phyloP scores from a whole-genome alignment of 2,329 filamentous ascomycete genomes.

The Alternaria consortialis region DNA sequence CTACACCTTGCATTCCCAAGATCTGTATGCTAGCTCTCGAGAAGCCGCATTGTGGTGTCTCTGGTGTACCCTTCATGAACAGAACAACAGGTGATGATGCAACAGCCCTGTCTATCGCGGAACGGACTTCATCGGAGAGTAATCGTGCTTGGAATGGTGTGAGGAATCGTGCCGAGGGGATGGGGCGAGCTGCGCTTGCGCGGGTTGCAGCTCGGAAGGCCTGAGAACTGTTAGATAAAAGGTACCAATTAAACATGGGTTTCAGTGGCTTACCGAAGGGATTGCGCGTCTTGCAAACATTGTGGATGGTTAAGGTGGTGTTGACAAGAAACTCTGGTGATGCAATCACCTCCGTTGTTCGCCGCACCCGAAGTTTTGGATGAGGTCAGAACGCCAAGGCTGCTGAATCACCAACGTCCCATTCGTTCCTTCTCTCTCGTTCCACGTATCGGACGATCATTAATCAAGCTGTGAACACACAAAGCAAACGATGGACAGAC shows the following conservation, averaged over 20 bases:
- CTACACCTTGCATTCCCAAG: slow-evolving; percentile 90
- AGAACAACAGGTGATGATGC: slow-evolving; percentile 88
- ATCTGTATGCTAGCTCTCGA: slow-evolving; percentile 95
- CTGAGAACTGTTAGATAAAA: slow-evolving; percentile 30
- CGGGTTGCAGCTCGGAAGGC: slow-evolving; percentile 50
- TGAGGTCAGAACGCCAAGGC: slow-evolving; percentile 44
- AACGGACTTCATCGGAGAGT: slow-evolving; percentile 79
- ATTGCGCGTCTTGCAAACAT: slow-evolving; percentile 53
- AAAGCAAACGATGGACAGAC: neutral
- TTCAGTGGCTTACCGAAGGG: slow-evolving; percentile 38
- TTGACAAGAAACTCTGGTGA: slow-evolving; percentile 24
- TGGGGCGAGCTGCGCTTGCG: slow-evolving; percentile 35
- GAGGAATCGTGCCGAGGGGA: slow-evolving; percentile 55
- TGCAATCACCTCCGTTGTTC: slow-evolving; percentile 32
- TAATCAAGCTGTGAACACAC: neutral
- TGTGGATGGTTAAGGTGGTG: slow-evolving; percentile 22
- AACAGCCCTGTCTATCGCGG: slow-evolving; percentile 91
- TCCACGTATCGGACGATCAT: neutral
- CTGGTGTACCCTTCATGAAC: slow-evolving; percentile 99
- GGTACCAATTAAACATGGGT: neutral
- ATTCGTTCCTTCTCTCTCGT: slow-evolving; percentile 3
- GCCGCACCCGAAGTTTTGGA: slow-evolving; percentile 37
- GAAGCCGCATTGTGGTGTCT: slow-evolving; percentile 96
- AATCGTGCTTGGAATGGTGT: slow-evolving; percentile 66
- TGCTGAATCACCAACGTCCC: slow-evolving; percentile 19